Evolutionary conservation across 2,329 filamentous ascomycete genomes (phyloP), one percentile per base, ranked within the genome.

Genomic region (Pleomassaria siparia): DNA sequence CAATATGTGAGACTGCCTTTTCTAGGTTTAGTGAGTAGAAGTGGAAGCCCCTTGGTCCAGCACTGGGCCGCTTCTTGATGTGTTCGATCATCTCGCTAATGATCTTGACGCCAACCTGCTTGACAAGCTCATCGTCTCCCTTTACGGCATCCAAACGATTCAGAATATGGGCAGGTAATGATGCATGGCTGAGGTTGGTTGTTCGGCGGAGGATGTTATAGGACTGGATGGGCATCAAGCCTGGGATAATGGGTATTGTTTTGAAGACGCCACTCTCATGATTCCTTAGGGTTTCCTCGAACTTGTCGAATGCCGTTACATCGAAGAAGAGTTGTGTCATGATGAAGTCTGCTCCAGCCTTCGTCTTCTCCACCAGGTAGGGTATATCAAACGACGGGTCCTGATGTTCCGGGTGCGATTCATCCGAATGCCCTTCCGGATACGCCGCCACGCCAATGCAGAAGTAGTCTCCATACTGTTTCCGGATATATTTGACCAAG

Each of bases 271-370:
- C 90, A 63, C 89, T 95, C 40, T 89, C 83, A 63, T 99, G 90
- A 44, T 86, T 82, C 50, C 91, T 79, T 56, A 99, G 71, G 42
- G 79, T 82, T 55, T 76, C 80, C 74, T 97, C 92, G 64, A 95
- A 97, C 26, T 77, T 77, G 46, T 85, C 81, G 67, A 95, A 99
- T 15, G 89, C 89, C 3, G 88, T 79, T 20, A 91, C 81, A 66
- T 97, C 91, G 71, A 96, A 99, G 72, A 96, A 97, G 8, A 99
- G 80, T 71, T 99, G 94, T 1, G 94, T 97, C 89, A 99, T 96
- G 72, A 99, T 88, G 66, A 99, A 99, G 73, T 97, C 91, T 42
- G 91, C 94, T 1, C 94, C 94, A 3, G 94, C 94, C 59, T 86
- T 79, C 1, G 87, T 87, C 79, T 99, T 99, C 58, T 96, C 91